phyloP scores from a whole-genome alignment of 192 early-diverging fungal genomes.

The Funneliformis geosporum region DNA sequence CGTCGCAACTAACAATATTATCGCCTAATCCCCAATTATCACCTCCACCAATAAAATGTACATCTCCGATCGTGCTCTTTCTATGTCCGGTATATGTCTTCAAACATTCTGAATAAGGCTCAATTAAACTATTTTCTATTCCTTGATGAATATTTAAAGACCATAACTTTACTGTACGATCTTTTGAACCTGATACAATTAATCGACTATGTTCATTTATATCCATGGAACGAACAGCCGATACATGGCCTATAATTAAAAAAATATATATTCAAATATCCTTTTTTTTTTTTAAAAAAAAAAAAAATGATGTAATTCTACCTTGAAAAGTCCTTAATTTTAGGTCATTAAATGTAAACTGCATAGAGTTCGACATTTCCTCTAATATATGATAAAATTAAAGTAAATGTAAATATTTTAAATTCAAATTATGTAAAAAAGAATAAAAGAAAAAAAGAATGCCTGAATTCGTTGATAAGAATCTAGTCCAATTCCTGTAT shows the following conservation, averaged over 20 bases:
- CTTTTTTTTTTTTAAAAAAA: neutral
- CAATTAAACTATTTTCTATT: slow-evolving; percentile 52
- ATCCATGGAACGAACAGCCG: slow-evolving; percentile 50
- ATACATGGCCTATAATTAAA: slow-evolving; percentile 48
- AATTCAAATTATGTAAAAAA: neutral
- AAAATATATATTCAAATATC: slow-evolving; percentile 14
- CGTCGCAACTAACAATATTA: slow-evolving; percentile 60
- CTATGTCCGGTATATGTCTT: slow-evolving; percentile 58
- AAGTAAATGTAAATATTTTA: neutral
- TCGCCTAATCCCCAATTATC: slow-evolving; percentile 44
- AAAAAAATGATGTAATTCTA: slow-evolving; percentile 17
- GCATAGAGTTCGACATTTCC: slow-evolving; percentile 67
- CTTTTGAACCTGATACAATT: slow-evolving; percentile 61
- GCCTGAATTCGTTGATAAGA: slow-evolving; percentile 60
- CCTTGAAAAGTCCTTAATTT: slow-evolving; percentile 61
- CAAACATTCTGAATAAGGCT: slow-evolving; percentile 53
- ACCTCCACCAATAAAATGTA: slow-evolving; percentile 55
- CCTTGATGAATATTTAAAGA: slow-evolving; percentile 57
- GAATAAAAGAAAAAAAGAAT: neutral
- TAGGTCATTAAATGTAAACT: slow-evolving; percentile 64
- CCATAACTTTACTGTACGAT: slow-evolving; percentile 66
- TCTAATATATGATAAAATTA: slow-evolving; percentile 37
- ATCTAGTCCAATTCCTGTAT: slow-evolving; percentile 61
- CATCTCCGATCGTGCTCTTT: slow-evolving; percentile 47
- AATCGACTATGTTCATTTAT: slow-evolving; percentile 54